These are phyloP conservation scores for Lonicera japonica DNA, from an alignment of 129 eudicot genomes.

Conservation along the genomic window DNA sequence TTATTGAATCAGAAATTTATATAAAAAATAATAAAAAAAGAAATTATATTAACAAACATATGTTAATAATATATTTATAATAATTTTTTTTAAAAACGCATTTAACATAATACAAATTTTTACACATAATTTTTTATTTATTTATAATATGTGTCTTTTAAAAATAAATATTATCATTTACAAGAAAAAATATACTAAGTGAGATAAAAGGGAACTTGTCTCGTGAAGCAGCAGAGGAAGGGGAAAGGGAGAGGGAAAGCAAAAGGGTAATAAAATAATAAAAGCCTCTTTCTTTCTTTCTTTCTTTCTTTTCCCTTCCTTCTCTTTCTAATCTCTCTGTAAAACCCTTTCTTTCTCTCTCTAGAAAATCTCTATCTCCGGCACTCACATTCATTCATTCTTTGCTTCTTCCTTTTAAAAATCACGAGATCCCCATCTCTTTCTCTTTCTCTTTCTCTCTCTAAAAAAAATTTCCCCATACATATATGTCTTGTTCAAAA, in stretches of 20 bases:
- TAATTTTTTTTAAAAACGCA: too few species aligned
- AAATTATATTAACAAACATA: too few species aligned
- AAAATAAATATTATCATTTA: too few species aligned
- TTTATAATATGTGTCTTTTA: too few species aligned
- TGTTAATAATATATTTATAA: too few species aligned
- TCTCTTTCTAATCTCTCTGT: constrained; percentile 21
- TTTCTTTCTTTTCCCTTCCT: constrained; percentile 5
- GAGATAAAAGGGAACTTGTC: constrained; percentile 21
- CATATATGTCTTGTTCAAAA: constrained; percentile 21
- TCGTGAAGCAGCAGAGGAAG: constrained; percentile 42
- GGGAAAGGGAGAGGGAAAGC: constrained; percentile 15
- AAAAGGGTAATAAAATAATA: constrained; percentile 1
- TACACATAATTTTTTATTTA: too few species aligned
- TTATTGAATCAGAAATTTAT: too few species aligned
- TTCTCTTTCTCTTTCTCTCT: constrained; percentile 9
- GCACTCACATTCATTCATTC: constrained; percentile 76
- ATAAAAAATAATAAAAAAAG: too few species aligned
- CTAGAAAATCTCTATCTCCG: constrained; percentile 22
- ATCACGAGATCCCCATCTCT: constrained; percentile 93
- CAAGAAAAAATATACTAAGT: too few species aligned
- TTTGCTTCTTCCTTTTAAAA: constrained; percentile 59
- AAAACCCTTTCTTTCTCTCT: constrained; percentile 24
- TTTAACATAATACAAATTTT: too few species aligned
- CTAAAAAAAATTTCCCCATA: too few species aligned
- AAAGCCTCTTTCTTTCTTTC: constrained; percentile 23